These are phyloP conservation scores for Aureobasidium vineae DNA, from an alignment of 2,329 filamentous ascomycete species.

Conservation along the genomic window DNA sequence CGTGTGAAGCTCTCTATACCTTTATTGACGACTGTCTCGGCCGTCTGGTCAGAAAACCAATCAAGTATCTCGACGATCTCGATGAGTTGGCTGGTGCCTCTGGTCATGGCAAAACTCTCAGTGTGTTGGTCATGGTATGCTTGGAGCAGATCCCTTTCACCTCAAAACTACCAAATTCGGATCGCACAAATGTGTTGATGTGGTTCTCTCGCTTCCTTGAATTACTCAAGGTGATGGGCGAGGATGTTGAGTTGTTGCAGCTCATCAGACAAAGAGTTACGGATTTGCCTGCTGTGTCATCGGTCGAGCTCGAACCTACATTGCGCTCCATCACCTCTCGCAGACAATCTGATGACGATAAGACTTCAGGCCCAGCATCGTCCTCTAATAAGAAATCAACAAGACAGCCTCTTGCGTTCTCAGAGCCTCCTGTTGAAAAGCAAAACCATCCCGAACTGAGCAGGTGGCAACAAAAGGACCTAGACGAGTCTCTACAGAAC, in stretches of 20 bases:
- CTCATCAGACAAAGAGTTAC: constrained; percentile 2
- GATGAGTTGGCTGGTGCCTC: constrained; percentile 47
- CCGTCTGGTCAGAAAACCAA: constrained; percentile 70
- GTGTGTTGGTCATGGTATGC: constrained; percentile 66
- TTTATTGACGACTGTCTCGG: constrained; percentile 83
- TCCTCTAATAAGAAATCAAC: constrained; percentile 10
- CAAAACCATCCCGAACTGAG: constrained; percentile 50
- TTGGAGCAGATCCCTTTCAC: constrained; percentile 77
- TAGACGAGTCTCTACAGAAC: constrained; percentile 76
- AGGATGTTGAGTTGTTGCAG: constrained; percentile 21
- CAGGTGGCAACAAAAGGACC: constrained; percentile 71
- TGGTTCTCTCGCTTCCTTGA: constrained; percentile 30
- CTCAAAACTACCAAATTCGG: constrained; percentile 39
- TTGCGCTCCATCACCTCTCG: constrained; percentile 6
- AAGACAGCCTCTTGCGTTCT: constrained; percentile 32
- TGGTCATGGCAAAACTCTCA: constrained; percentile 45
- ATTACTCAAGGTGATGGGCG: constrained; percentile 28
- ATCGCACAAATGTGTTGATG: constrained; percentile 25
- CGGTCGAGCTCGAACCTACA: background rate
- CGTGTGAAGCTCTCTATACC: constrained; percentile 51
- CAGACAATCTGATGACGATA: background rate
- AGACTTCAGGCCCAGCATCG: background rate
- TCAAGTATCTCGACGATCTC: constrained; percentile 77
- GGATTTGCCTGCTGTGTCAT: constrained; percentile 10
- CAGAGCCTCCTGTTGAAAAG: constrained; percentile 43